Evolutionary conservation across 371 early-diverging fungal species (phyloP), one percentile per base, ranked within the genome.

Genomic region (Rhizopus microsporus): DNA sequence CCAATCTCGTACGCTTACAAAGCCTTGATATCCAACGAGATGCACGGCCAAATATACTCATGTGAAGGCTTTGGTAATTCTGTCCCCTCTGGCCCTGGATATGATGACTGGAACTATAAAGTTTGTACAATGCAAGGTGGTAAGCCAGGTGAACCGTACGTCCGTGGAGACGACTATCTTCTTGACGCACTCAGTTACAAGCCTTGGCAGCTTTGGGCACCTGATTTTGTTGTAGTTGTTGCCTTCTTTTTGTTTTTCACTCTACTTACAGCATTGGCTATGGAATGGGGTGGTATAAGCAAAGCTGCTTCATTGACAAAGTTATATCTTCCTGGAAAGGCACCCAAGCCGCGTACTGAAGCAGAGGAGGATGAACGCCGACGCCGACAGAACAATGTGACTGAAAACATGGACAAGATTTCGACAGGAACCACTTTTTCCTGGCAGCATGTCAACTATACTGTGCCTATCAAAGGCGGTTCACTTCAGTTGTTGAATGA

Each of bases 1-100:
- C 88, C 92, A 4, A 68, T 90, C 12, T 78, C 87, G 0, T 91
- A 89, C 57, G 87, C 79, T 0, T 84, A 85, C 70, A 81, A 86
- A 60, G 85, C 88, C 3, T 71, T 93, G 29, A 59, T 90, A 16
- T 73, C 80, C 16, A 90, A 90, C 63, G 93, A 93, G 69, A 89
- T 87, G 84, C 58, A 67, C 4, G 83, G 84, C n/a, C 69, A 84
- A 33, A 9, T 44, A 3, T 82, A 86, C 39, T 71, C 75, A n/a
- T 88, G 90, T 53, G 68, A 73, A 43, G 66, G 62, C 23, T 1
- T 30, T 3, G 68, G 71, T 3, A 68, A 70, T 40, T 54, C 88
- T 44, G 65, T 86, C n/a, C 90, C 90, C 1, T 56, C 45, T 48
- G 90, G 88, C 6, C 80, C 80, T 5, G 65, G 67, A 0, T 87